Base-by-base conservation (phyloP, 2,329 filamentous ascomycete genomes). In the Hortaea sp. region DNA sequence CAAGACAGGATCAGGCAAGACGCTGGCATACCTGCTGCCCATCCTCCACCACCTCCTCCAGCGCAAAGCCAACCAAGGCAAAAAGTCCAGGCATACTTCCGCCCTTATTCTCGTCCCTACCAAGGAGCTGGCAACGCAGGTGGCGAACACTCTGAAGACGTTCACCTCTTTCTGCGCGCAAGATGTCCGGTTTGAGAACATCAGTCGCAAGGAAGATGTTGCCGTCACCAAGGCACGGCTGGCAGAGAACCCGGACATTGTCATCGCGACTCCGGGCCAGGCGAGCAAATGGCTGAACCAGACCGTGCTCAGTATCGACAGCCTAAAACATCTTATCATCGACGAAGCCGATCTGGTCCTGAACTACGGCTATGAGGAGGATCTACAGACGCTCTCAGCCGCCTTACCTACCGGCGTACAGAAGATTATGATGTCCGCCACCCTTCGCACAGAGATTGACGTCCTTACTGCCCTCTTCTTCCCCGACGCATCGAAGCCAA, bases 1-100 rank as follows among this genome's bases (percentile, higher is more conserved):
- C 34, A 94, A 90, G 66, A 97, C 92, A 5, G 92, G 92, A 9
- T 95, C 89, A 4, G 92, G 92, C 56, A 98, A 98, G 74, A 98
- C 92, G 7, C 88, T 88, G n/a, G 90, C 92, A 42, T 97, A 97
- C 63, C 72, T 95, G 5, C 75, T 98, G 38, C 92, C 92, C 1
- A 76, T 95, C n/a, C 69, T 98, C 11, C 85, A 95, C 56, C 78
- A 79, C 32, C 85, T 95, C 51, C 70, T 98, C 46, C 85, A 84
- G 62, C 79, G 79, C 54, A 95, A 95, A 68, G 68, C 76, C 57
- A 72, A 76, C 45, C 61, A 73, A 7, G 63, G 69, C 1, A 69
- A 75, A 39, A 72, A 66, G 46, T 20, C 47, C n/a, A 61, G 59
- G 43, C 46, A 55, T 11, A 89, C 81, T 4, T 79, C 85, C 3